phyloP scores from a whole-genome alignment of 345 rosid genomes.

The Abelmoschus esculentus region DNA sequence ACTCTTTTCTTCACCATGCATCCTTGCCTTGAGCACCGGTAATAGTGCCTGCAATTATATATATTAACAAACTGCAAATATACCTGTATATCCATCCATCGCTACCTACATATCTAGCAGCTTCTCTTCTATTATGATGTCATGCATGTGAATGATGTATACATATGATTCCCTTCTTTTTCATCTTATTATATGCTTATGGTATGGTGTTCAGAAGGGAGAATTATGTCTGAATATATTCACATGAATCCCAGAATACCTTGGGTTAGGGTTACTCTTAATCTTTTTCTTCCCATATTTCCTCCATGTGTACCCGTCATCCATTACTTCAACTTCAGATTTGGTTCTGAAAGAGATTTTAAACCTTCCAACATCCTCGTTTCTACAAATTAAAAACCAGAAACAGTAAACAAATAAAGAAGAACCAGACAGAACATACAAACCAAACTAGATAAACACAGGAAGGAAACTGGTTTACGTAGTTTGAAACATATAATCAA shows the following conservation, averaged over 20 bases:
- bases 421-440: too few relatives aligned
- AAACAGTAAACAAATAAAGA: neutral
- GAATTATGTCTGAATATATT: too few relatives aligned
- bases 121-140: too few relatives aligned
- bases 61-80: too few relatives aligned
- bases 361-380: neutral
- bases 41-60: slow-evolving; percentile 18
- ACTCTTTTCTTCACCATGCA: slow-evolving; percentile 29
- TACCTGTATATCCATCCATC: too few relatives aligned
- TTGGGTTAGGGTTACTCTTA: slow-evolving; percentile 31
- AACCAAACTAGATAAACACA: neutral
- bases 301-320: slow-evolving; percentile 43
- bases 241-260: slow-evolving; percentile 13
- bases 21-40: slow-evolving; percentile 17
- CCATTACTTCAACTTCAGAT: slow-evolving; percentile 15
- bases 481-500: neutral
- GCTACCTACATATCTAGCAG: too few relatives aligned
- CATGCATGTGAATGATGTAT: too few relatives aligned
- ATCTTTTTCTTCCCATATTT: slow-evolving; percentile 45
- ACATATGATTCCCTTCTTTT: too few relatives aligned
- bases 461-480: neutral
- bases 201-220: too few relatives aligned
- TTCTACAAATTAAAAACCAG: neutral
- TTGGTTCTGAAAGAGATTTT: slow-evolving; percentile 22
- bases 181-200: too few relatives aligned